These are phyloP conservation scores for Collybiopsis confluens DNA, from an alignment of 768 basidiomycete genomes.

Conservation along the genomic window DNA sequence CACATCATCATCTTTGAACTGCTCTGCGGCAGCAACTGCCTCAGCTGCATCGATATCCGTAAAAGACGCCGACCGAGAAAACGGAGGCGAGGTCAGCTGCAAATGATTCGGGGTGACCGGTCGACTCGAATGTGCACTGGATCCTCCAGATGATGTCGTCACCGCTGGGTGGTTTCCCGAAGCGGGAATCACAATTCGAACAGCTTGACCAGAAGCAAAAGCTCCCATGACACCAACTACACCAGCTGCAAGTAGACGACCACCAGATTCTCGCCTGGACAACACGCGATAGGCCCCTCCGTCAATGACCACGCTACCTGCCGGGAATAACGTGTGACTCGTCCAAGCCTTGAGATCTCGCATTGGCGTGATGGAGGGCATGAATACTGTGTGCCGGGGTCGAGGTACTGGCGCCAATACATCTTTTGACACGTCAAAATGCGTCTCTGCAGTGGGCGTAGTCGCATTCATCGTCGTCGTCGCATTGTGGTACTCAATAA, in stretches of 20 bases:
- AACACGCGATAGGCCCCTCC: conserved; percentile 85
- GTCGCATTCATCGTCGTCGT: conserved; percentile 33
- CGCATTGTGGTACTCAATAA: conserved; percentile 73
- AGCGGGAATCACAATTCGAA: conserved; percentile 66
- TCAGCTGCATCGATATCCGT: conserved; percentile 17
- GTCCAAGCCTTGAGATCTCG: conserved; percentile 95
- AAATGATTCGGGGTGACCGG: conserved; percentile 54
- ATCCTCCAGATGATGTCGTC: conserved; percentile 27
- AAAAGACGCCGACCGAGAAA: conserved; percentile 34
- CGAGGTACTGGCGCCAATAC: conserved; percentile 26
- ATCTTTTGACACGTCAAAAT: not conserved
- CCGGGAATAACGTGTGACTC: conserved; percentile 86
- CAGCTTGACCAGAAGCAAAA: conserved; percentile 94
- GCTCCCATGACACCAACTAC: conserved; percentile 82
- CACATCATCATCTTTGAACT: conserved; percentile 55
- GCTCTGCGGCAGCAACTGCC: conserved; percentile 26
- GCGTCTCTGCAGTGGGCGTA: conserved; percentile 20
- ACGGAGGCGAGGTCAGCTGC: conserved; percentile 37
- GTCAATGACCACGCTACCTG: conserved; percentile 87
- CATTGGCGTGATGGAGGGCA: conserved; percentile 64
- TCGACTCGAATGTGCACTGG: conserved; percentile 36
- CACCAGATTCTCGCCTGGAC: conserved; percentile 81
- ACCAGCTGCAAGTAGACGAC: conserved; percentile 87
- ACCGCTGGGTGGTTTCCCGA: conserved; percentile 24
- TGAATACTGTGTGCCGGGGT: conserved; percentile 89